Evolutionary conservation across 2,329 filamentous ascomycete species (phyloP), one percentile per base, ranked within the genome.

Genomic region (Paecilomyces formosus): DNA sequence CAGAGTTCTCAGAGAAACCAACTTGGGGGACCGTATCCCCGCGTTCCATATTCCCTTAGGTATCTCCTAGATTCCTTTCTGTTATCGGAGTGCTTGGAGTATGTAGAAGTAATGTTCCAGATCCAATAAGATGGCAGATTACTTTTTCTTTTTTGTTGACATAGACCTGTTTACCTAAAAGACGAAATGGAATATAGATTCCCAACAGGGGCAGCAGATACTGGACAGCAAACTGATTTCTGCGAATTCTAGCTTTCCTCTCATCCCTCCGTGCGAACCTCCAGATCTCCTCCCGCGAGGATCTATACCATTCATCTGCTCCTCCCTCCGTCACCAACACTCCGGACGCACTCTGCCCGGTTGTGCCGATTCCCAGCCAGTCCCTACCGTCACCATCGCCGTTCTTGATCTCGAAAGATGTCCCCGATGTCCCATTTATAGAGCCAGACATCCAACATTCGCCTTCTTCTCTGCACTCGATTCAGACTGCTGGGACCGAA

Each of bases 201-300:
- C 5, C n/a, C 39, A 31, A 9, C n/a, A 8, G 39, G n/a, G 18
- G 30, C 30, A 31, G 30, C 30, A 21, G 39, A 45, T 21, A 45
- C 9, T 45, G 18, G 6, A 45, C 39, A 45, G 3, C 39, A 45
- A 18, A 18, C 39, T 45, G 39, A 45, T 45, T 45, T 11, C 6
- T 45, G 39, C 6, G n/a, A 45, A 62, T 65, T 53, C 60, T 73
- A 94, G 90, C 89, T 26, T 94, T 94, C 78, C 88, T 94, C 74
- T 88, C 86, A 58, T 93, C 90, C 65, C 81, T 94, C 15, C 86
- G 89, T 65, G 88, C 88, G 63, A 94, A 94, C 69, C 83, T 94
- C 57, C 86, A 87, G 66, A 85, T 93, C 59, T 45, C 39, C n/a
- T 81, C 78, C 79, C 56, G 76, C 61, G 69, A 68, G 57, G 72